These are phyloP conservation scores for Colletotrichum higginsianum DNA, from an alignment of 2,329 filamentous ascomycete genomes.

Conservation along the genomic window DNA sequence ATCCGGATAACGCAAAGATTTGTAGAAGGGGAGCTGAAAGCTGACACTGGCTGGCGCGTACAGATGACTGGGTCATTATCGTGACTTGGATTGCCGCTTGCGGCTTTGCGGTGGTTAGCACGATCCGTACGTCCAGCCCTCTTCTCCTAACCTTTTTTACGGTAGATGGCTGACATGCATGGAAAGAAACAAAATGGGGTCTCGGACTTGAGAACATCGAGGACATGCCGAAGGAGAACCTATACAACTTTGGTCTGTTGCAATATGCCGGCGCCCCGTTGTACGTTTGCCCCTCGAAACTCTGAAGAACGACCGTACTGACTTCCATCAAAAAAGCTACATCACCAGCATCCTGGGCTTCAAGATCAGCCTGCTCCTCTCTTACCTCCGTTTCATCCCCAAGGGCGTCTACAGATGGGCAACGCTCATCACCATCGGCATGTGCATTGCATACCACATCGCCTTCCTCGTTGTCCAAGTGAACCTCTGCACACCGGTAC, in stretches of 20 bases:
- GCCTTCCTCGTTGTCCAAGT: slow-evolving; percentile 54
- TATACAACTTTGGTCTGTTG: slow-evolving; percentile 56
- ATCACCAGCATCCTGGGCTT: slow-evolving; percentile 61
- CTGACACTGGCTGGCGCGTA: neutral
- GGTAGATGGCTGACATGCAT: neutral
- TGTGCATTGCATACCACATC: slow-evolving; percentile 57
- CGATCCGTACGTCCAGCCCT: slow-evolving; percentile 51
- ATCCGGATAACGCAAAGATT: neutral
- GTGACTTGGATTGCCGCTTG: slow-evolving; percentile 49
- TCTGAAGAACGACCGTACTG: neutral
- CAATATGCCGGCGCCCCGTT: slow-evolving; percentile 61
- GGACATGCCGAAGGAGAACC: slow-evolving; percentile 56
- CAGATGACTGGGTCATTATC: slow-evolving; percentile 44
- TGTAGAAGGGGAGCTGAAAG: too few relatives aligned
- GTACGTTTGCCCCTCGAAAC: slow-evolving; percentile 44
- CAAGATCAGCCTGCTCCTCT: slow-evolving; percentile 61
- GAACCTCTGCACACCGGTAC: slow-evolving; percentile 54
- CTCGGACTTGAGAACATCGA: slow-evolving; percentile 53
- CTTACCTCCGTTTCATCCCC: slow-evolving; percentile 62
- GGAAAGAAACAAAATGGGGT: slow-evolving; percentile 61
- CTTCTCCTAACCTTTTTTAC: neutral
- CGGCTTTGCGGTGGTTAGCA: slow-evolving; percentile 53
- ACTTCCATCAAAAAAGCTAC: slow-evolving; percentile 49
- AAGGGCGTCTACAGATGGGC: slow-evolving; percentile 51
- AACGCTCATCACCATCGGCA: slow-evolving; percentile 53